phyloP scores from a whole-genome alignment of 176 grass and related monocot species.

The Coix lacrymajobi region DNA sequence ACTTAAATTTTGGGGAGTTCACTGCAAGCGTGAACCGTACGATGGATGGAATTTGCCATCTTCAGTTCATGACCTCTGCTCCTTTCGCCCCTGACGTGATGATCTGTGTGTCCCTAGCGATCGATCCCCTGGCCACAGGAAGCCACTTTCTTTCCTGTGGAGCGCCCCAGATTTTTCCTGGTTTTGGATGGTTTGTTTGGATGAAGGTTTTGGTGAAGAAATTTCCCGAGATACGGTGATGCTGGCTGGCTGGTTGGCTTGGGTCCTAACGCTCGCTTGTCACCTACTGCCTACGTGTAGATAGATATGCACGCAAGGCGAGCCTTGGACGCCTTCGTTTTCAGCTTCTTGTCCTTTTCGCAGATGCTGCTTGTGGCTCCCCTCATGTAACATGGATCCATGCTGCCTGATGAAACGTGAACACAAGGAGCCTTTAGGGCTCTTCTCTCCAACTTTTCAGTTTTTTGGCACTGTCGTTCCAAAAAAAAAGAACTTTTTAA shows the following conservation, averaged over 20 bases:
- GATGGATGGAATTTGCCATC: background rate
- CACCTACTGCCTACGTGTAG: constrained; percentile 53
- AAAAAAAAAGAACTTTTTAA: background rate
- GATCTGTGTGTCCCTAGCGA: background rate
- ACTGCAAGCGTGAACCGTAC: background rate
- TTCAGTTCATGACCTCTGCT: background rate
- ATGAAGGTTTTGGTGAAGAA: constrained; percentile 31
- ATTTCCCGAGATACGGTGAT: background rate
- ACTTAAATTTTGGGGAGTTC: background rate
- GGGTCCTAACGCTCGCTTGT: constrained; percentile 20
- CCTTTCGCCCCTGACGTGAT: background rate
- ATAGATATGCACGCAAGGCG: constrained; percentile 27
- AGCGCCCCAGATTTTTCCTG: constrained; percentile 5
- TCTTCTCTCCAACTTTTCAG: background rate
- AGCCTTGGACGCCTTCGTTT: constrained; percentile 3
- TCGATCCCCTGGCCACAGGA: background rate
- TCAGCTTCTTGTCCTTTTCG: constrained; percentile 21
- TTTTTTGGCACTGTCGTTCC: background rate
- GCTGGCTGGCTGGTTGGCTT: background rate
- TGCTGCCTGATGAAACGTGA: background rate
- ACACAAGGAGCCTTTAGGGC: background rate
- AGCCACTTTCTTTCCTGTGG: background rate
- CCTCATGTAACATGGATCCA: background rate
- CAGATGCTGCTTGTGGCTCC: background rate
- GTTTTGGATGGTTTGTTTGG: constrained; percentile 18